Evolutionary conservation across 2,329 filamentous ascomycete species (phyloP).

Genomic region (Metarhizium anisopliae): DNA sequence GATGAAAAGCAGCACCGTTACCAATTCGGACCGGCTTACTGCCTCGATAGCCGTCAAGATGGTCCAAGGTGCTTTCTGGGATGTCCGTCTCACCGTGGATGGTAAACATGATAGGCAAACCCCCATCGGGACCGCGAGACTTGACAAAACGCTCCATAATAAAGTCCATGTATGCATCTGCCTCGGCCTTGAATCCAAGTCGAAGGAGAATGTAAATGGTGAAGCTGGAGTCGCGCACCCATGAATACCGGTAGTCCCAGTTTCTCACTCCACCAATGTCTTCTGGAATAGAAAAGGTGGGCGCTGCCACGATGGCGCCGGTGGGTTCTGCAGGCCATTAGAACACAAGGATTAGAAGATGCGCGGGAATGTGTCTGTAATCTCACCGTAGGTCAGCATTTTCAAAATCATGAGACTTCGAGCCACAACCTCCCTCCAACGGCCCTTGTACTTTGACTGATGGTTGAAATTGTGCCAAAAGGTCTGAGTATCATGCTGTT

Average conservation of each 20-base stretch:
- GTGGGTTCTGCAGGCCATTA: constrained; percentile 49
- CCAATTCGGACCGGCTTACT: constrained; percentile 68
- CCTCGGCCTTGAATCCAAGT: constrained; percentile 66
- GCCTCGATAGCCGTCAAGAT: constrained; percentile 63
- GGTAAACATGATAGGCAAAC: constrained; percentile 73
- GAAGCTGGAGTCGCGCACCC: constrained; percentile 71
- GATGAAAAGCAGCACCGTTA: constrained; percentile 67
- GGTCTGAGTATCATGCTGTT: constrained; percentile 60
- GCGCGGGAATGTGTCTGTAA: not conserved
- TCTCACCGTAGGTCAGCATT: constrained; percentile 54
- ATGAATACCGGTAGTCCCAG: constrained; percentile 69
- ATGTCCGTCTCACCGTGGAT: constrained; percentile 69
- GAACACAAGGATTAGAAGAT: not conserved
- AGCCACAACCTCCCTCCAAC: constrained; percentile 63
- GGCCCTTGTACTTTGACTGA: constrained; percentile 60
- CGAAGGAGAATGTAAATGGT: constrained; percentile 70
- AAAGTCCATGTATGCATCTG: constrained; percentile 70
- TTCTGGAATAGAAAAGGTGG: constrained; percentile 70
- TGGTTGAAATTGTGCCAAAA: constrained; percentile 70
- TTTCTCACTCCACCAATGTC: constrained; percentile 59
- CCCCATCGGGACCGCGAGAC: constrained; percentile 49
- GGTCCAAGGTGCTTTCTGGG: constrained; percentile 57
- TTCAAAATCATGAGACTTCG: constrained; percentile 68
- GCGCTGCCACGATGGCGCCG: constrained; percentile 66
- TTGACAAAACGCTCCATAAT: constrained; percentile 62